Base-by-base conservation (phyloP, 768 basidiomycete species). In the Sutorius australiensis region DNA sequence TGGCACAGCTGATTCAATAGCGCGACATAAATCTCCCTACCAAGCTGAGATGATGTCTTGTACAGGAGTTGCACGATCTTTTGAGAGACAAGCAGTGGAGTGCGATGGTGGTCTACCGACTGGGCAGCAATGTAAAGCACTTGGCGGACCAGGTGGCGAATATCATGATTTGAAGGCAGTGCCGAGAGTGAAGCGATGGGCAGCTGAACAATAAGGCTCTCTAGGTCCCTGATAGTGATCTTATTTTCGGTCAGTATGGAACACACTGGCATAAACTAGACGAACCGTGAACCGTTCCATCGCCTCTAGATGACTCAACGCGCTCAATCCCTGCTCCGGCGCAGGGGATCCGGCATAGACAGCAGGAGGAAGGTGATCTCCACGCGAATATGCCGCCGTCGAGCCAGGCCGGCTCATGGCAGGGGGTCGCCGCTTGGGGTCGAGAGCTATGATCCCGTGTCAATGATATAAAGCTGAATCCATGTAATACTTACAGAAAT, bases 41-140 rank as follows among this genome's bases (percentile, higher is more conserved):
- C 93, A 51, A 99, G 78, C 59, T 89, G 85, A 3, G 83, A 83
- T 5, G 81, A 78, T 1, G 90, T 90, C 75, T 95, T 95, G 77
- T 94, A 99, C 53, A 99, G 72, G 32, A 94, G 77, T 67, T 97
- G 95, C 5, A 98, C 95, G 50, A 95, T 89, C 73, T 97, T 95
- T 72, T 99, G 95, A 1, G 95, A 94, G 76, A 97, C 94, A 61
- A 84, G 78, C 53, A 98, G 75, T 1, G 94, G 91, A 3, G 93
- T 95, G 47, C 89, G 87, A 51, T 91, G 86, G 57, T 84, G 84
- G 50, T 93, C 89, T 16, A 76, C 71, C 2, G 91, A 86, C 58
- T 89, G 86, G 5, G 80, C 82, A n/a, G 92, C 89, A 47, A 95
- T 78, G 56, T 81, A 77, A 13, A 95, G 77, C 45, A 98, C 84